Evolutionary conservation across 495 filamentous ascomycete species (phyloP).

Genomic region (Evansstolkia leycettana): DNA sequence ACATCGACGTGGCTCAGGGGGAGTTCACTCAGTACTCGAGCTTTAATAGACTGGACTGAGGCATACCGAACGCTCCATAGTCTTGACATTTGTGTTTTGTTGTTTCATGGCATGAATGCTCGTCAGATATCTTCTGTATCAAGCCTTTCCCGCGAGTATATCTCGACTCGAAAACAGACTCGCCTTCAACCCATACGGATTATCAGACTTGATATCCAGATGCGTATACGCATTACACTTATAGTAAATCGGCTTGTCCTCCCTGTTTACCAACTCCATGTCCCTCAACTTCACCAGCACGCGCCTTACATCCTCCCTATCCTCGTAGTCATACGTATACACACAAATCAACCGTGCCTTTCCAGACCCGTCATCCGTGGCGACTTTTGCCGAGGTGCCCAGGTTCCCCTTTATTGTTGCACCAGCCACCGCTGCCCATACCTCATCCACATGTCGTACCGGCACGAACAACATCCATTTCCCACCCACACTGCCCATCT

Average conservation of each 20-base stretch:
- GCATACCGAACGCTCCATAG: too few species aligned
- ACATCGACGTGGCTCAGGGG: too few species aligned
- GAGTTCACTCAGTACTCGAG: too few species aligned
- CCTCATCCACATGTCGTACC: constrained; percentile 39
- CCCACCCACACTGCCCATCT: constrained; percentile 44
- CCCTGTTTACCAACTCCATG: constrained; percentile 41
- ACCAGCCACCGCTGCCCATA: constrained; percentile 51
- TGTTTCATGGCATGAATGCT: too few species aligned
- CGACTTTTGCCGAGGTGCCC: constrained; percentile 59
- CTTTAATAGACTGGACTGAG: too few species aligned
- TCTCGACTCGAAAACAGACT: constrained; percentile 35
- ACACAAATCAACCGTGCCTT: constrained; percentile 51
- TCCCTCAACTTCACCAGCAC: constrained; percentile 48
- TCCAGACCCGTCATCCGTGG: constrained; percentile 33
- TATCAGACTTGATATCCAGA: constrained; percentile 51
- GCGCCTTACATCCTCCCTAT: constrained; percentile 53
- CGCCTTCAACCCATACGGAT: constrained; percentile 55
- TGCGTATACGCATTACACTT: constrained; percentile 73
- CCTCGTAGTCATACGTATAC: constrained; percentile 63
- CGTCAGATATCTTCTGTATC: constrained; percentile 3
- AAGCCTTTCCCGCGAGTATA: constrained; percentile 18
- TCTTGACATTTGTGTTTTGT: too few species aligned
- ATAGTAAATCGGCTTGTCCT: constrained; percentile 53
- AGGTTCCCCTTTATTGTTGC: constrained; percentile 53
- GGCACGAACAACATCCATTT: constrained; percentile 81